A percentile compares a stretch with the other conserved stretches of the same genome.
Evolutionary conservation across 2,329 filamentous ascomycete species (phyloP).

Genomic region (Aureobasidium subglaciale): DNA sequence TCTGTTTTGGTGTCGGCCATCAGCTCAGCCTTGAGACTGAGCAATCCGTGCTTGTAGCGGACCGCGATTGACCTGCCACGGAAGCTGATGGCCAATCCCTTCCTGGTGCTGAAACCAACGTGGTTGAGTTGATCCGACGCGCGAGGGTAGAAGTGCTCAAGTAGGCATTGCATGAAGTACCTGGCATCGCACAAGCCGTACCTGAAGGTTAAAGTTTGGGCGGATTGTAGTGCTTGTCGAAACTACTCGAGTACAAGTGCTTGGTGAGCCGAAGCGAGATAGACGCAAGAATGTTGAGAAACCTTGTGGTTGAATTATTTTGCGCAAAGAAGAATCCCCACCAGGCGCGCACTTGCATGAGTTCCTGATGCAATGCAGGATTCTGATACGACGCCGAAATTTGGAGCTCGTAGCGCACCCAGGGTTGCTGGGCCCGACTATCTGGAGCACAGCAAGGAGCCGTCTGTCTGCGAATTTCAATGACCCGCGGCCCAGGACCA

Average conservation of each 20-base stretch:
- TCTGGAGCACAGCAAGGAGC: slow-evolving; percentile 2
- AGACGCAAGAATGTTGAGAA: slow-evolving; percentile 9
- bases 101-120: neutral
- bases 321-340: neutral
- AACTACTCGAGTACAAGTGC: slow-evolving; percentile 4
- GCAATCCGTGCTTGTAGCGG: neutral
- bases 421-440: neutral
- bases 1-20: neutral
- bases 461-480: slow-evolving; percentile 1
- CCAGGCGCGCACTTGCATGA: slow-evolving; percentile 10
- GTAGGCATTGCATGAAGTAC: neutral
- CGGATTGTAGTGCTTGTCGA: neutral
- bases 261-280: slow-evolving; percentile 4
- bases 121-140: neutral
- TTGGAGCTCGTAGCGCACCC: neutral
- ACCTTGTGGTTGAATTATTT: slow-evolving; percentile 12
- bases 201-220: slow-evolving; percentile 5
- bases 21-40: neutral
- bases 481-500: neutral
- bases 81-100: neutral
- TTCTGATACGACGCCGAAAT: slow-evolving; percentile 7
- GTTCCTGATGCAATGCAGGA: slow-evolving; percentile 3
- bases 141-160: neutral
- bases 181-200: neutral
- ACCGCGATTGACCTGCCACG: neutral